A percentile compares a stretch with the other conserved stretches of the same genome.
phyloP scores from a whole-genome alignment of 371 early-diverging fungal genomes.

The Mortierella sp. region DNA sequence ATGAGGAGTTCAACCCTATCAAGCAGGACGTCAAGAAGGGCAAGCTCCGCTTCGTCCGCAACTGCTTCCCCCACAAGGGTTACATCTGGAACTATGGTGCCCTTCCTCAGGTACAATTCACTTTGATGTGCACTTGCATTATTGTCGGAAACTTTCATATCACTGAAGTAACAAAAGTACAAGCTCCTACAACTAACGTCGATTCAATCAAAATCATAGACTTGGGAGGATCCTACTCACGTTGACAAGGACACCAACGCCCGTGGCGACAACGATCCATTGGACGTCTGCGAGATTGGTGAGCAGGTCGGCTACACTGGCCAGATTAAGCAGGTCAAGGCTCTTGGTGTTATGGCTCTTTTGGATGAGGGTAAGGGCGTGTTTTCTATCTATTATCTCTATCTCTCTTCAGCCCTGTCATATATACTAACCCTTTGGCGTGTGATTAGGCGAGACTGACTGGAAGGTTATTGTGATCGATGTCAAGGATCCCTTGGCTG shows the following conservation, averaged over 20 bases:
- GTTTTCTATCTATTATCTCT: not conserved
- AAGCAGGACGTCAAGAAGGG: conserved; percentile 99
- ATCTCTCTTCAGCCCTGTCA: not conserved
- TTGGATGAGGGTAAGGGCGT: conserved; percentile 87
- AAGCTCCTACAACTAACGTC: not conserved
- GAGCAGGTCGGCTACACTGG: conserved; percentile 89
- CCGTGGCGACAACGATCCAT: conserved; percentile 98
- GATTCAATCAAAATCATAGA: conserved; percentile 61
- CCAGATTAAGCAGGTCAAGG: conserved; percentile 99
- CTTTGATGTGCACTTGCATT: not conserved
- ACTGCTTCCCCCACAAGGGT: conserved; percentile 99
- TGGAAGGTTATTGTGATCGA: conserved; percentile 99
- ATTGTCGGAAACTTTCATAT: not conserved
- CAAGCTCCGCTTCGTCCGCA: conserved; percentile 97
- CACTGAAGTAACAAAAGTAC: not conserved
- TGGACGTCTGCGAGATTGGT: conserved; percentile 99
- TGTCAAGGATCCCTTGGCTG: conserved; percentile 93
- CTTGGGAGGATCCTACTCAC: conserved; percentile 98
- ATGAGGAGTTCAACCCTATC: conserved; percentile 97
- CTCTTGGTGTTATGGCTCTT: conserved; percentile 98
- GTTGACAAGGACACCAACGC: conserved; percentile 90
- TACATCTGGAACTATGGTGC: conserved; percentile 99
- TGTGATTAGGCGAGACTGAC: conserved; percentile 92
- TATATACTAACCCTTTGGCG: not conserved
- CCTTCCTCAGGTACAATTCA: conserved; percentile 83